Evolutionary conservation across 257 asterid genomes (phyloP), one percentile per base, ranked within the genome.

Genomic region (Sherardia arvensis): DNA sequence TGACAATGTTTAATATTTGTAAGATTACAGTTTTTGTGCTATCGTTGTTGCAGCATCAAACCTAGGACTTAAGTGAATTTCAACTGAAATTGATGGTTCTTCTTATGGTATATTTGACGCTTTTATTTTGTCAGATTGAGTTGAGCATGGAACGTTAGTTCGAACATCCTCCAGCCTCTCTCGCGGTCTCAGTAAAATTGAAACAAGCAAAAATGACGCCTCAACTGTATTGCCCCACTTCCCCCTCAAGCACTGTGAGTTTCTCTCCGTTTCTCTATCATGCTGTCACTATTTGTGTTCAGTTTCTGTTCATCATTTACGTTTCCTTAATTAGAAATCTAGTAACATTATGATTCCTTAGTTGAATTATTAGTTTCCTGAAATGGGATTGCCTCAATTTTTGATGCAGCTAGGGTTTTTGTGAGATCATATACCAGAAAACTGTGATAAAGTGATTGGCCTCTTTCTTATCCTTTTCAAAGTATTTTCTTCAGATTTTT

Each of bases 121-220:
- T n/a, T n/a, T n/a, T n/a, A n/a, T n/a, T n/a, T n/a, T n/a, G n/a
- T n/a, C 20, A 61, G 11, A n/a, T 5, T 12, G n/a, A n/a, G n/a
- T n/a, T n/a, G n/a, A n/a, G n/a, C n/a, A n/a, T n/a, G 21, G 17
- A n/a, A 21, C 11, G 36, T 36, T 7, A 9, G 22, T 23, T 1
- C n/a, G 53, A 40, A 45, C 28, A 32, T 48, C 55, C 72, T 58
- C 47, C 30, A 40, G 58, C 9, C 48, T n/a, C n/a, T n/a, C n/a
- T 48, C 34, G 54, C 20, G 2, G 8, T 18, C 25, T 18, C 59
- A 8, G 33, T 2, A 66, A 15, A 60, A 58, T n/a, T n/a, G 60
- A 21, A n/a, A n/a, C n/a, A 22, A 32, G 0, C 38, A 75, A 70
- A 61, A 76, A 88, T 88, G 90, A 82, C 85, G 72, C 80, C 84